These are phyloP conservation scores for Ceratobasidium sp. DNA, from an alignment of 1,284 basidiomycete species.

Conservation along the genomic window DNA sequence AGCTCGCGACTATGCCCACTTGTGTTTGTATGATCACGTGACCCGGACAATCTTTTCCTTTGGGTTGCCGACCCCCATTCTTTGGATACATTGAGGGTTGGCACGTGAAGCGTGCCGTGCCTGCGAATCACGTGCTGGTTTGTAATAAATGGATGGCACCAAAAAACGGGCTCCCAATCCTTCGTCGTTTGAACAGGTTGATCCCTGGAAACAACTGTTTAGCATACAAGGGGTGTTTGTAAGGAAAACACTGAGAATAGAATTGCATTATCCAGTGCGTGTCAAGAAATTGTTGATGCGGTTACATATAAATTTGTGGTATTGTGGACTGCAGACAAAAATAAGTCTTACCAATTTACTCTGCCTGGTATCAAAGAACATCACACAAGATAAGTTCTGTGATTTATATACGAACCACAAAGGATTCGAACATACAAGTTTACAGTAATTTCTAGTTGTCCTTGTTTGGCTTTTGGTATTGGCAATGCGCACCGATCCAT, in stretches of 20 bases:
- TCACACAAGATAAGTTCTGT: neutral
- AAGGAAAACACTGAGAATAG: neutral
- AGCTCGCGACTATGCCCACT: too few species aligned
- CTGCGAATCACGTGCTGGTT: neutral
- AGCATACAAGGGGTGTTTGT: neutral
- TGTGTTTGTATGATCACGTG: too few species aligned
- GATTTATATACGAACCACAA: neutral
- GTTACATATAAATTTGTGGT: neutral
- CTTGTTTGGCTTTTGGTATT: neutral
- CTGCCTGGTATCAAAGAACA: neutral
- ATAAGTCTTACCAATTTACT: neutral
- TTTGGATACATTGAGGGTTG: too few species aligned
- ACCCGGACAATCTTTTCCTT: too few species aligned
- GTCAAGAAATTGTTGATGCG: neutral
- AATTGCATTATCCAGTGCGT: neutral
- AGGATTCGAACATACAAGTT: neutral
- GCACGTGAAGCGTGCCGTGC: neutral
- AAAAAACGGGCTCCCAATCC: neutral
- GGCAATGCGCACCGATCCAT: neutral
- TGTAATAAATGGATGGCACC: neutral
- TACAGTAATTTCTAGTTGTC: neutral
- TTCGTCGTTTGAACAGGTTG: neutral
- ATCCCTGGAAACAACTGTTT: neutral
- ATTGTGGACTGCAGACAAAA: neutral
- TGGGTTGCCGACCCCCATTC: too few species aligned